Evolutionary conservation across 192 early-diverging fungal species (phyloP), one percentile per base, ranked within the genome.

Genomic region (Dissophora ornata): DNA sequence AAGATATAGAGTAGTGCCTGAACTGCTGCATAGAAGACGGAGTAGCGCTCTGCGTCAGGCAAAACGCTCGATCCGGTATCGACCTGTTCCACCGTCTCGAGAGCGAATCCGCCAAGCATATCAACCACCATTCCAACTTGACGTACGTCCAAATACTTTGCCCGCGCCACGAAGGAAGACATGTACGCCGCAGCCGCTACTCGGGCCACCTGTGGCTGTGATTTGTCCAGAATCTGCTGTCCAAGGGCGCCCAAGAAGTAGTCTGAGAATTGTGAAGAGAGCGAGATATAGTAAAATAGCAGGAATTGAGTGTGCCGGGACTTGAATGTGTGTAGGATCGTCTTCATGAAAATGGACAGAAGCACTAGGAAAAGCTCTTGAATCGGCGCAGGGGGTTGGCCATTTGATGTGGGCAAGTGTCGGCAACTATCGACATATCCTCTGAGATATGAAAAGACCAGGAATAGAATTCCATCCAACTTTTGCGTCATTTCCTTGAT

Each of bases 1-100:
- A 97, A 98, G 13, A 96, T 87, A 70, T 98, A 99, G 47, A 99
- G 77, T n/a, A 93, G 57, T 0, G 95, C 92, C 60, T 98, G 95
- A 3, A 95, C 88, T 11, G 91, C 85, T 2, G 91, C 85, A 67
- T 96, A 99, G 64, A 99, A 96, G 42, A 94, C 90, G 1, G 86
- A 84, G 64, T 93, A 89, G 32, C 86, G 82, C 44, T 88, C 84
- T 10, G 87, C 74, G 46, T 95, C 90, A 9, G 79, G 69, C 16
- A 57, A 1, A 10, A 75, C 41, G 50, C 63, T 44, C 8, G 82
- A 38, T 13, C 49, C 62, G 42, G 57, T 48, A 64, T 95, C 93
- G 61, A 90, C 66, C 42, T 81, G 66, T 30, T 92, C 91, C 32
- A 98, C 69, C 55, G 91, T 94, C 11, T 83, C 62, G 25, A 87